phyloP scores from a whole-genome alignment of 169 alveolate species.

The Plasmodium vivax region DNA sequence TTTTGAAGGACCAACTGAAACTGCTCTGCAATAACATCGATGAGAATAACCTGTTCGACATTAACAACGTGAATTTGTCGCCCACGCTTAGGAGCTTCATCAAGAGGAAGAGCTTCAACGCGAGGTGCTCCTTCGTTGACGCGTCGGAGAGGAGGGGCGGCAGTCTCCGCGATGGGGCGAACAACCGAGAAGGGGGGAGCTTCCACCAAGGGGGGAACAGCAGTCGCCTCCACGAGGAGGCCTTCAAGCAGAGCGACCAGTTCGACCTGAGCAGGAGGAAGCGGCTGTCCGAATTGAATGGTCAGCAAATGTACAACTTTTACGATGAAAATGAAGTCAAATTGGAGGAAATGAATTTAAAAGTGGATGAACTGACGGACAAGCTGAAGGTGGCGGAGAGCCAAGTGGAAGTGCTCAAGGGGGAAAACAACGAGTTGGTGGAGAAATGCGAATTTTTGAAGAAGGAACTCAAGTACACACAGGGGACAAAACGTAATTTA shows the following conservation, averaged over 20 bases:
- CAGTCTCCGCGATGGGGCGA: background rate
- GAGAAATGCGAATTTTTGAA: constrained; percentile 65
- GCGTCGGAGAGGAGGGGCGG: background rate
- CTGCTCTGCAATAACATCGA: constrained; percentile 61
- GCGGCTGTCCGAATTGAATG: constrained; percentile 11
- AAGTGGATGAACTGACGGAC: constrained; percentile 57
- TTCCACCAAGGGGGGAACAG: background rate
- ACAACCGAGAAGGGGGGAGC: background rate
- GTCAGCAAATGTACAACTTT: constrained; percentile 28
- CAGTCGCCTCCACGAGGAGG: background rate
- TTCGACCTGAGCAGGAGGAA: constrained; percentile 20
- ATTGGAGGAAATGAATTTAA: constrained; percentile 65
- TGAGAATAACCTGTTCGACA: constrained; percentile 52
- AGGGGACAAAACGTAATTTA: constrained; percentile 59
- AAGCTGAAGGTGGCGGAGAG: constrained; percentile 21
- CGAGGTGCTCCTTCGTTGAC: background rate
- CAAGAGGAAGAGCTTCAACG: constrained; percentile 40
- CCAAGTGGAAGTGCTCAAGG: constrained; percentile 14
- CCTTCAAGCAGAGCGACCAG: background rate
- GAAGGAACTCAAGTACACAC: constrained; percentile 40
- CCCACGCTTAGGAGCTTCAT: constrained; percentile 67
- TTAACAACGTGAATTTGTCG: constrained; percentile 50
- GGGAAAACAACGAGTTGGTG: constrained; percentile 55
- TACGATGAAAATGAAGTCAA: constrained; percentile 73
- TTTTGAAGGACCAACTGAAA: constrained; percentile 65